These are phyloP conservation scores for Trametes pubescens DNA, from an alignment of 1,284 basidiomycete genomes.

Conservation along the genomic window DNA sequence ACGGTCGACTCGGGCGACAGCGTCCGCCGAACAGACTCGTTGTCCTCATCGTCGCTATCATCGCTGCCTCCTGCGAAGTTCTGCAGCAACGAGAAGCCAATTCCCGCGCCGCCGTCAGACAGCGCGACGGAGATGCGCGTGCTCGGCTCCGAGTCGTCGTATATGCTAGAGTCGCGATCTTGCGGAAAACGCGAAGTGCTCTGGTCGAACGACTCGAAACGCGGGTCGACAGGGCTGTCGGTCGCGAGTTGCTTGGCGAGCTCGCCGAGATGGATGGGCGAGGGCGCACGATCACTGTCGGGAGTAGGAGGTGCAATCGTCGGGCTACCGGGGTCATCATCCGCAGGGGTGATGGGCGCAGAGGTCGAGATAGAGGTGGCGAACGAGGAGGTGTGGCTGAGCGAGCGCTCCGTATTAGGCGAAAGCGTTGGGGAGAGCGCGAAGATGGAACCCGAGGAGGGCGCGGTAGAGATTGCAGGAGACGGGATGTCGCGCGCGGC, in stretches of 20 bases:
- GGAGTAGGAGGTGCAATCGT: constrained; percentile 22
- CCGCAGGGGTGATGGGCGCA: constrained; percentile 37
- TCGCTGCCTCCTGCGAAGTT: constrained; percentile 49
- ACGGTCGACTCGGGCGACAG: constrained; percentile 30
- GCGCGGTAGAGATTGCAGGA: constrained; percentile 24
- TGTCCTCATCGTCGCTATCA: constrained; percentile 28
- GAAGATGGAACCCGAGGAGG: constrained; percentile 21
- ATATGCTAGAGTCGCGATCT: constrained; percentile 31
- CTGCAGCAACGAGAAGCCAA: constrained; percentile 72
- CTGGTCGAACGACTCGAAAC: constrained; percentile 18
- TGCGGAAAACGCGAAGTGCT: constrained; percentile 20
- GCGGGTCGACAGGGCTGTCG: constrained; percentile 28
- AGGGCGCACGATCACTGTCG: constrained; percentile 11
- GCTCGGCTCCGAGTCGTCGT: constrained; percentile 37
- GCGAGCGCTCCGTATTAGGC: constrained; percentile 23
- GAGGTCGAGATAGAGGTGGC: constrained; percentile 32
- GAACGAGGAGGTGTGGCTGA: constrained; percentile 36
- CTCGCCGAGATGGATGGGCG: constrained; percentile 24
- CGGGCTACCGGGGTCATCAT: constrained; percentile 26
- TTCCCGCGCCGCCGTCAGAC: constrained; percentile 69
- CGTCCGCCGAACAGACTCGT: constrained; percentile 14
- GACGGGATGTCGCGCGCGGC: constrained; percentile 30
- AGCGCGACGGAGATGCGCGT: constrained; percentile 44
- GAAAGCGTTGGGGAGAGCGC: constrained; percentile 14
- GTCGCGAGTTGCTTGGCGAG: constrained; percentile 26